phyloP scores from a whole-genome alignment of 2,329 filamentous ascomycete genomes.

The Claviceps humidiphila region DNA sequence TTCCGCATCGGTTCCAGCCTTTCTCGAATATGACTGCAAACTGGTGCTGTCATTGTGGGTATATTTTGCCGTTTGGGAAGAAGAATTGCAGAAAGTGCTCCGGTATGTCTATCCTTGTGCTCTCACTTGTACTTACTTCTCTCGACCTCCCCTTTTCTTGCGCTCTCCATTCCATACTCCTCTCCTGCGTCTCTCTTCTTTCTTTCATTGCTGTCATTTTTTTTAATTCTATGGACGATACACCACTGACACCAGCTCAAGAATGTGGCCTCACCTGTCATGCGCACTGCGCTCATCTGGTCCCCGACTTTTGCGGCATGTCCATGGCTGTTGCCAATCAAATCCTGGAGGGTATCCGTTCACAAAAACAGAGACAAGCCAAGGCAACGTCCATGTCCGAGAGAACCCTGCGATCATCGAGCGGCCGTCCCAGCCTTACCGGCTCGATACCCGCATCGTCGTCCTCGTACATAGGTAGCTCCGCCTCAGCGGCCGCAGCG shows the following conservation, averaged over 20 bases:
- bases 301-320: slow-evolving; percentile 98
- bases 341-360: slow-evolving; percentile 76
- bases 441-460: slow-evolving; percentile 21
- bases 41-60: slow-evolving; percentile 98
- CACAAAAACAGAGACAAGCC: slow-evolving; percentile 55
- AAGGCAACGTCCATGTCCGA: slow-evolving; percentile 47
- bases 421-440: slow-evolving; percentile 32
- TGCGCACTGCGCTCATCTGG: slow-evolving; percentile 80
- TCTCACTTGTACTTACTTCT: not conserved
- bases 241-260: slow-evolving; percentile 16
- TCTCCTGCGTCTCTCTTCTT: not conserved
- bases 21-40: slow-evolving; percentile 97
- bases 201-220: not conserved
- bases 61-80: slow-evolving; percentile 84
- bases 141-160: not conserved
- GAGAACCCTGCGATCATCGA: slow-evolving; percentile 48
- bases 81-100: slow-evolving; percentile 90
- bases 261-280: slow-evolving; percentile 91
- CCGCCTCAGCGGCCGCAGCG: slow-evolving; percentile 1
- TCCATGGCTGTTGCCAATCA: slow-evolving; percentile 95
- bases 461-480: slow-evolving; percentile 21
- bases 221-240: not conserved
- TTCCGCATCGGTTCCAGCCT: slow-evolving; percentile 92
- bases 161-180: not conserved
- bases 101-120: slow-evolving; percentile 38